Percentiles rank a stretch among this genome's conserved stretches.
Conservation (phyloP, 192 early-diverging fungal species). For the Coemansia sp. region DNA sequence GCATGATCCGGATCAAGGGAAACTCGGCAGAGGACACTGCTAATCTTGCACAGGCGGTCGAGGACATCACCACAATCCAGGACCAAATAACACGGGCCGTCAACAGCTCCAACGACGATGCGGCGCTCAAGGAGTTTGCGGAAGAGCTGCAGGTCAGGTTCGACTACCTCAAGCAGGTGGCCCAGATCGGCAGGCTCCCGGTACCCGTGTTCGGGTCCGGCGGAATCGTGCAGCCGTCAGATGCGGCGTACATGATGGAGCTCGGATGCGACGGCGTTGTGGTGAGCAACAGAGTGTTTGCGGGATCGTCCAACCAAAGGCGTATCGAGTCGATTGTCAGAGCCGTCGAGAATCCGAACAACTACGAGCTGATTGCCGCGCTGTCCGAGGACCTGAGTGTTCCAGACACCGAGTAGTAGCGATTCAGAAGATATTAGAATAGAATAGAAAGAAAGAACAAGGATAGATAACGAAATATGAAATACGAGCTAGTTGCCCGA, state of each 20-base stretch:
- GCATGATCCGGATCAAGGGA: slow-evolving; percentile 87
- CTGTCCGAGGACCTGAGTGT: neutral
- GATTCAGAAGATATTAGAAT: too few relatives aligned
- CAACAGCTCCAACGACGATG: slow-evolving; percentile 59
- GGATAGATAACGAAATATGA: neutral
- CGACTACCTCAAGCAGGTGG: slow-evolving; percentile 81
- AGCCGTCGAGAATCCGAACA: slow-evolving; percentile 88
- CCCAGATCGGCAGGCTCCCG: slow-evolving; percentile 82
- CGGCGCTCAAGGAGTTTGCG: slow-evolving; percentile 78
- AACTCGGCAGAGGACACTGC: neutral
- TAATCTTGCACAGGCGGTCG: neutral
- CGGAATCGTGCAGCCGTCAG: slow-evolving; percentile 92
- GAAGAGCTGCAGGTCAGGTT: slow-evolving; percentile 84
- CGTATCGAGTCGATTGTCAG: slow-evolving; percentile 87
- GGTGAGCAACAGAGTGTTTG: slow-evolving; percentile 91
- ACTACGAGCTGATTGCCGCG: slow-evolving; percentile 37
- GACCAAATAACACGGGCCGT: slow-evolving; percentile 53
- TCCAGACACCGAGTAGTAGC: neutral
- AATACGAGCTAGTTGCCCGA: neutral
- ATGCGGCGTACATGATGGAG: slow-evolving; percentile 97
- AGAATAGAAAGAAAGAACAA: neutral
- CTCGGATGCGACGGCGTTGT: slow-evolving; percentile 96
- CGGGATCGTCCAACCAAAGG: slow-evolving; percentile 79
- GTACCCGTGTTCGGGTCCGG: slow-evolving; percentile 97
- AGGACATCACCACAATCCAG: neutral